A percentile compares a stretch with the other conserved stretches of the same genome.
These are phyloP conservation scores for Malus orientalis DNA, from an alignment of 306 rosid genomes.

Conservation along the genomic window DNA sequence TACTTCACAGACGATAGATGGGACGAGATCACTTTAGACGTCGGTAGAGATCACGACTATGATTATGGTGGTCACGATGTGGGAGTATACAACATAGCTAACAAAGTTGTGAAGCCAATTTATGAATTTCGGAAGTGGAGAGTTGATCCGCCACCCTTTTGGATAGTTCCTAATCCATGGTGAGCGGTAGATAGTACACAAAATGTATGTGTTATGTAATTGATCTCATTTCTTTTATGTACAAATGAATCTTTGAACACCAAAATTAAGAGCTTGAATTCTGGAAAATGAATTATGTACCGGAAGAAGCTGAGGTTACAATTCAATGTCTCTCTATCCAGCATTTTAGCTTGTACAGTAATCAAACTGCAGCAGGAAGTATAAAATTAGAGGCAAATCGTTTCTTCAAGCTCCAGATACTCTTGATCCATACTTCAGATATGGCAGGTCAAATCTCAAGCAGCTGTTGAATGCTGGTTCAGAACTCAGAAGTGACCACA, in stretches of 20 bases:
- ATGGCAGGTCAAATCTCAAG: not conserved
- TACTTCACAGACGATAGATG: conserved; percentile 4
- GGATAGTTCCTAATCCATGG: conserved; percentile 9
- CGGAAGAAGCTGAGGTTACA: not conserved
- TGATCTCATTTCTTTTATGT: not conserved
- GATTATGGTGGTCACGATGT: conserved; percentile 3
- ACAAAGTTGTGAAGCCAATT: not conserved
- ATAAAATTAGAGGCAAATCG: not conserved
- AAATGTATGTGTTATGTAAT: not conserved
- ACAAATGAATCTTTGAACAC: not conserved
- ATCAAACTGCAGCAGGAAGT: not conserved
- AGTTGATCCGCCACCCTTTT: not conserved
- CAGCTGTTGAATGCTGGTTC: not conserved
- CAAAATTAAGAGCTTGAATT: not conserved
- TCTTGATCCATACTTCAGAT: not conserved
- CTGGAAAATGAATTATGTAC: not conserved
- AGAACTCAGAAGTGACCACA: not conserved
- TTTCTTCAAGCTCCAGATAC: not conserved
- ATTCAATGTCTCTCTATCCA: not conserved
- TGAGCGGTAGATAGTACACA: not conserved
- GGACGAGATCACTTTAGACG: not conserved
- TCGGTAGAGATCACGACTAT: not conserved
- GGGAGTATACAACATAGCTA: not conserved
- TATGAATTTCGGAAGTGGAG: not conserved
- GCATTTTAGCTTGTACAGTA: not conserved